Evolutionary conservation across 2,329 filamentous ascomycete genomes (phyloP), one percentile per base, ranked within the genome.

Genomic region (Colletotrichum tanaceti): DNA sequence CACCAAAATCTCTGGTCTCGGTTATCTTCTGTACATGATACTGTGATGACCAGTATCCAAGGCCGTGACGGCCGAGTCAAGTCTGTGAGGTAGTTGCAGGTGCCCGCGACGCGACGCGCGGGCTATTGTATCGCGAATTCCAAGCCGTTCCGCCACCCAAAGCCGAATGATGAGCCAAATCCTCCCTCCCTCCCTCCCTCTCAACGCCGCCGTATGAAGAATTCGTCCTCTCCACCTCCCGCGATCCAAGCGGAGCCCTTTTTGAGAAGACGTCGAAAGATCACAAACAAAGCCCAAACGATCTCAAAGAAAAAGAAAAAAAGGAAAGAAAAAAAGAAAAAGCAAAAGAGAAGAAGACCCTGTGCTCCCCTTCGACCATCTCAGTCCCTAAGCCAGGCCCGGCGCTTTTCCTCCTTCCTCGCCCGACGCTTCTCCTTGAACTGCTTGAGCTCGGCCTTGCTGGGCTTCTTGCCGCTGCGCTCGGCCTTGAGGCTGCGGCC

Each of bases 401-500:
- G 85, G 70, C 94, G 87, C 82, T 97, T 98, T 83, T 98, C 94
- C 78, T 98, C 94, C 81, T 98, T 98, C 82, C 89, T 93, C 52
- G 92, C 92, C 70, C 90, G 88, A 71, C 94, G 86, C 86, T 97
- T 97, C 79, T 97, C 91, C 80, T 94, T 96, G 82, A 95, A 97
- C 65, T 91, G 89, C 82, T 97, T 95, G 72, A 99, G 82, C 81
- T 99, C 93, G 70, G 91, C 85, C 84, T 95, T 97, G 65, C 83
- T 91, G 28, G 95, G 85, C 80, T 93, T 94, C 86, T 96, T 94
- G 63, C 90, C 89, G 66, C 92, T 90, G 63, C 96, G 87, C 83
- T 99, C 96, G 2, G 94, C 96, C 81, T 95, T 97, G 67, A 99
- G 83, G 76, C 94, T 98, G 67, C 91, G 88, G 2, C 96, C 96